phyloP scores from a whole-genome alignment of 2,329 filamentous ascomycete species.

The Colletotrichum trifolii region DNA sequence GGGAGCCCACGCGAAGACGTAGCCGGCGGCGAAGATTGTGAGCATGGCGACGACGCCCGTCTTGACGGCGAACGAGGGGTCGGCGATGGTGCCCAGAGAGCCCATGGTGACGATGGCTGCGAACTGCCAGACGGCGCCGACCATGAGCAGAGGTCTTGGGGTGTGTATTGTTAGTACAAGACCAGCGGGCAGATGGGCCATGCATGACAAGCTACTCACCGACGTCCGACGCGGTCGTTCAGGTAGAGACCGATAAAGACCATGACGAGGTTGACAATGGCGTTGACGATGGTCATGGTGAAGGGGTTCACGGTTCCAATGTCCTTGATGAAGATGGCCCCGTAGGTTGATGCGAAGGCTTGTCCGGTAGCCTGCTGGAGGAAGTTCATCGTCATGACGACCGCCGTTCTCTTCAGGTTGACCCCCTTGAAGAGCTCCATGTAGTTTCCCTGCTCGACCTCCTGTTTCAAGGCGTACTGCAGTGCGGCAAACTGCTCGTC shows the following conservation, averaged over 20 bases:
- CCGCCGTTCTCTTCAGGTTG: constrained; percentile 42
- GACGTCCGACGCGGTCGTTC: constrained; percentile 31
- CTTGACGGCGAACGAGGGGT: constrained; percentile 37
- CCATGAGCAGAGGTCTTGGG: constrained; percentile 22
- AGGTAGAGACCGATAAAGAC: constrained; percentile 20
- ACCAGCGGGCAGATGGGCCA: too few relatives aligned
- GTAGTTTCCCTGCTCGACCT: constrained; percentile 31
- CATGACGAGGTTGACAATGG: constrained; percentile 21
- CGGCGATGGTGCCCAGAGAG: constrained; percentile 34
- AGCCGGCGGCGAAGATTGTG: constrained; percentile 46
- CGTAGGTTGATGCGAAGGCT: constrained; percentile 38
- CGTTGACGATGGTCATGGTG: constrained; percentile 38
- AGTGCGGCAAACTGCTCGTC: constrained; percentile 38
- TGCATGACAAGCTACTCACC: constrained; percentile 6
- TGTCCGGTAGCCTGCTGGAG: constrained; percentile 39
- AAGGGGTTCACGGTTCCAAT: constrained; percentile 46
- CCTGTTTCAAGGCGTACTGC: constrained; percentile 19
- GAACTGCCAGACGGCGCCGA: constrained; percentile 23
- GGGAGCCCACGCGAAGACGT: constrained; percentile 48
- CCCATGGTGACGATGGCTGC: constrained; percentile 35
- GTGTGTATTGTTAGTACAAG: background rate
- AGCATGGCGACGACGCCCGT: constrained; percentile 48
- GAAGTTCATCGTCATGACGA: constrained; percentile 40
- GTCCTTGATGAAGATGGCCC: constrained; percentile 43
- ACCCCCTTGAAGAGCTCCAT: constrained; percentile 43